Evolutionary conservation across 768 basidiomycete species (phyloP).

Genomic region (Neoboletus subvelutipes): DNA sequence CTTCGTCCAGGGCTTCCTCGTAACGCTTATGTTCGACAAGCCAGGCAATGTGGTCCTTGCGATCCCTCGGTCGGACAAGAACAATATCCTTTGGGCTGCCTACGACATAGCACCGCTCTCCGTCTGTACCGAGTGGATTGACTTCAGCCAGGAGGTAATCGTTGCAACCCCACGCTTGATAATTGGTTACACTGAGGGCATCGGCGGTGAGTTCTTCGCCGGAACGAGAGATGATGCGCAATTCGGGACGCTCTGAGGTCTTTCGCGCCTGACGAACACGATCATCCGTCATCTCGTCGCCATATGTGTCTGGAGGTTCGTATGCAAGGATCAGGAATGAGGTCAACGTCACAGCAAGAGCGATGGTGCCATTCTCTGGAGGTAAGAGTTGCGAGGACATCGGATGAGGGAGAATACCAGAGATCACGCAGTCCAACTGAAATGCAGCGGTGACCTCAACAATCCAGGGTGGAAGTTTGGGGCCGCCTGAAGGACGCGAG

Average conservation of each 20-base stretch:
- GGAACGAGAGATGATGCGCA: conserved; percentile 83
- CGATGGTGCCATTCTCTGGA: conserved; percentile 15
- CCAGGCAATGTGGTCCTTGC: conserved; percentile 89
- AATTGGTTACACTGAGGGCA: conserved; percentile 75
- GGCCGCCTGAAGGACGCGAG: conserved; percentile 48
- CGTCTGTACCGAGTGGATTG: conserved; percentile 15
- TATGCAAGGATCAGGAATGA: conserved; percentile 90
- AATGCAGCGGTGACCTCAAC: conserved; percentile 92
- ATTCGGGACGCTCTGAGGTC: conserved; percentile 87
- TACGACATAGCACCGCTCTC: conserved; percentile 70
- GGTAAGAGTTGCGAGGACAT: conserved; percentile 31
- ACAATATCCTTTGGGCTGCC: conserved; percentile 86
- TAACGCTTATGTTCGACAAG: conserved; percentile 82
- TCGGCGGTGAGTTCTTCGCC: conserved; percentile 90
- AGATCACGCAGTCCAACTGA: conserved; percentile 93
- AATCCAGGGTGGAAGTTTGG: conserved; percentile 56
- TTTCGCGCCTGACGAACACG: conserved; percentile 75
- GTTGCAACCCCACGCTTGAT: conserved; percentile 84
- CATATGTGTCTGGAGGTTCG: conserved; percentile 68
- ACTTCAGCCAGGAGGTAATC: conserved; percentile 78
- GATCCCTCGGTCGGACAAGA: conserved; percentile 83
- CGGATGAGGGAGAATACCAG: conserved; percentile 83
- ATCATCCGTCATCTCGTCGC: conserved; percentile 69
- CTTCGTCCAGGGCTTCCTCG: conserved; percentile 83
- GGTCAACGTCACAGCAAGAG: conserved; percentile 42